Conservation (phyloP, 2,329 filamentous ascomycete species). For the Emmonsiellopsis sp. region DNA sequence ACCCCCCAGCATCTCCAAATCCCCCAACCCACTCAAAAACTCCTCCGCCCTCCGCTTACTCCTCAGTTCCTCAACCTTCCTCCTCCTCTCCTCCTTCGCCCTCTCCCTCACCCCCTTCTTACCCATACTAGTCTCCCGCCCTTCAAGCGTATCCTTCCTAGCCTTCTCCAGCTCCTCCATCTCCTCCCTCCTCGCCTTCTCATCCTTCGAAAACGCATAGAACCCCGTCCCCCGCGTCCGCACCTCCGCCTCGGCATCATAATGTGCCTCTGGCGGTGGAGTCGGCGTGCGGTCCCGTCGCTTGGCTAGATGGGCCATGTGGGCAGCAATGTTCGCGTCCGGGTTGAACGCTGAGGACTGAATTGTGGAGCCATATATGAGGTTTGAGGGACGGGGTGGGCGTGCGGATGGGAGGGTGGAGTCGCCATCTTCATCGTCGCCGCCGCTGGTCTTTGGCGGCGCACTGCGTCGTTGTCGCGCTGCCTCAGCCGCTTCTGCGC, state of each 20-base stretch:
- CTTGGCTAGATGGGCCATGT: slow-evolving; percentile 69
- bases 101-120: slow-evolving; percentile 49
- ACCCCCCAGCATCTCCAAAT: slow-evolving; percentile 24
- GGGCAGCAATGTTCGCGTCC: slow-evolving; percentile 50
- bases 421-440: slow-evolving; percentile 14
- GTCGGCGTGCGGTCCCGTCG: slow-evolving; percentile 72
- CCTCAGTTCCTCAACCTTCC: slow-evolving; percentile 40
- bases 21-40: slow-evolving; percentile 54
- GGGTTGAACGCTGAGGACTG: slow-evolving; percentile 77
- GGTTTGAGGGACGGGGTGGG: slow-evolving; percentile 49
- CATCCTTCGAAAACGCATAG: slow-evolving; percentile 76
- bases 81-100: slow-evolving; percentile 52
- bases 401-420: slow-evolving; percentile 18
- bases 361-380: slow-evolving; percentile 80
- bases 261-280: slow-evolving; percentile 71
- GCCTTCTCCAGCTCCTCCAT: slow-evolving; percentile 66
- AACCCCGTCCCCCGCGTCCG: slow-evolving; percentile 84
- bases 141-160: slow-evolving; percentile 57
- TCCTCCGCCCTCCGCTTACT: slow-evolving; percentile 61
- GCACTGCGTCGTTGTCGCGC: slow-evolving; percentile 35
- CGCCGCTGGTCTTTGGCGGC: slow-evolving; percentile 10
- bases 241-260: slow-evolving; percentile 75
- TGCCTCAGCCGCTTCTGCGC: slow-evolving; percentile 55
- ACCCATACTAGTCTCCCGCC: slow-evolving; percentile 47
- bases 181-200: slow-evolving; percentile 56